Evolutionary conservation across 768 basidiomycete genomes (phyloP), one percentile per base, ranked within the genome.

Genomic region (Kwoniella bestiolae): DNA sequence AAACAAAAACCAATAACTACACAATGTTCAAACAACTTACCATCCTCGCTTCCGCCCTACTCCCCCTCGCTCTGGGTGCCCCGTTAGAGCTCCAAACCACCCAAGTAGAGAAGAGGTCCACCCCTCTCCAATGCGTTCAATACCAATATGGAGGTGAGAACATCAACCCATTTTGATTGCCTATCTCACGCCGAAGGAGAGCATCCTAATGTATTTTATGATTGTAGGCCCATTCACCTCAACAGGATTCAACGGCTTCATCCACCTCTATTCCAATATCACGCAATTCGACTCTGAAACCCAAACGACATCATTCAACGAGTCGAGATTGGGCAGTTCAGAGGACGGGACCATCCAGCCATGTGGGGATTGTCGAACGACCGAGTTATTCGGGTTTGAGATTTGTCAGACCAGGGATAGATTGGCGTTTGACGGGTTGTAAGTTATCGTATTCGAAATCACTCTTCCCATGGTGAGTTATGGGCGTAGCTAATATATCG

Each of bases 361-460:
- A 8, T 70, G 68, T 53, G 68, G 68, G 9, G 68, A 66, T 9
- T 70, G 68, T 50, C 34, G 60, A 46, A 64, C 64, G 35, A 70
- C 68, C 47, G 49, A 70, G 34, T 56, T 59, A 34, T 70, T 66
- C 45, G 68, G 65, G 14, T 70, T 70, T 34, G 68, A 70, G 25
- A 60, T 70, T 5, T 70, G 68, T 53, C 64, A 70, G 26, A 56
- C 44, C 28, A 26, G 44, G 6, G 38, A 70, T 28, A 41, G 64
- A 23, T 21, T 62, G 2, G 68, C 64, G 9, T 66, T 56, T 45
- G 31, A 66, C n/a, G 68, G 67, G 2, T 34, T 65, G 63, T 69
- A 41, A 60, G 67, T 58, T 18, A 14, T 11, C 12, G 38, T n/a
- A n/a, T n/a, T n/a, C n/a, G n/a, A n/a, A n/a, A n/a, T n/a, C n/a